A percentile compares a stretch with the other conserved stretches of the same genome.
These are phyloP conservation scores for Alopecurus myosuroides DNA, from an alignment of 176 grass and related monocot genomes.

Conservation along the genomic window DNA sequence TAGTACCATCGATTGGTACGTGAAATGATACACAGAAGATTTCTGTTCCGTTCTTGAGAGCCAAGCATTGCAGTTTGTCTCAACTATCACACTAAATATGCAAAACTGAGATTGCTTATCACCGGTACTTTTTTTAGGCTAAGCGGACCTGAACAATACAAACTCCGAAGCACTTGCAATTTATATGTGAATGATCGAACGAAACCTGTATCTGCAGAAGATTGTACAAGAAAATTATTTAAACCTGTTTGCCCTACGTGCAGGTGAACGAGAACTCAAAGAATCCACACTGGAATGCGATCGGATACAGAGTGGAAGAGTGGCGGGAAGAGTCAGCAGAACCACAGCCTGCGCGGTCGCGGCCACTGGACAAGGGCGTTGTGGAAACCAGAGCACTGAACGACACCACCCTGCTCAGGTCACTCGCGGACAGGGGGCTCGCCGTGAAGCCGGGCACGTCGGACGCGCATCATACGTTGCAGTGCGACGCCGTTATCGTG, in stretches of 20 bases:
- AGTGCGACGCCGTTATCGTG: slow-evolving; percentile 77
- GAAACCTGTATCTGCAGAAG: neutral
- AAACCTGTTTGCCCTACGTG: neutral
- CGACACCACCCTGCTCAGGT: slow-evolving; percentile 46
- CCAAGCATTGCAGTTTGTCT: neutral
- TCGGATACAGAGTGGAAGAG: slow-evolving; percentile 51
- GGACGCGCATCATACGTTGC: slow-evolving; percentile 28
- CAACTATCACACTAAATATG: too few species aligned
- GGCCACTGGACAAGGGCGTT: slow-evolving; percentile 54
- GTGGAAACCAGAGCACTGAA: slow-evolving; percentile 53
- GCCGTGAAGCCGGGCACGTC: slow-evolving; percentile 21
- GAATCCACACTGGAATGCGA: slow-evolving; percentile 68
- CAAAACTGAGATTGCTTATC: neutral
- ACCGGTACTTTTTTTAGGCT: too few species aligned
- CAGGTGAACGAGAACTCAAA: slow-evolving; percentile 64
- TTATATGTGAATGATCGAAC: neutral
- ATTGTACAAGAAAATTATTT: neutral
- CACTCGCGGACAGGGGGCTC: slow-evolving; percentile 50
- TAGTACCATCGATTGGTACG: neutral
- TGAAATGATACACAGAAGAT: too few species aligned
- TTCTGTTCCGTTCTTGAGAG: neutral
- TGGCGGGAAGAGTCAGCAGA: slow-evolving; percentile 13
- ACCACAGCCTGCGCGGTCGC: neutral
- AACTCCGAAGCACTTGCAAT: neutral
- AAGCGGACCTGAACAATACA: neutral